A percentile compares a stretch with the other conserved stretches of the same genome.
phyloP scores from a whole-genome alignment of 176 grass and related monocot genomes.

The Aechmea fasciata region DNA sequence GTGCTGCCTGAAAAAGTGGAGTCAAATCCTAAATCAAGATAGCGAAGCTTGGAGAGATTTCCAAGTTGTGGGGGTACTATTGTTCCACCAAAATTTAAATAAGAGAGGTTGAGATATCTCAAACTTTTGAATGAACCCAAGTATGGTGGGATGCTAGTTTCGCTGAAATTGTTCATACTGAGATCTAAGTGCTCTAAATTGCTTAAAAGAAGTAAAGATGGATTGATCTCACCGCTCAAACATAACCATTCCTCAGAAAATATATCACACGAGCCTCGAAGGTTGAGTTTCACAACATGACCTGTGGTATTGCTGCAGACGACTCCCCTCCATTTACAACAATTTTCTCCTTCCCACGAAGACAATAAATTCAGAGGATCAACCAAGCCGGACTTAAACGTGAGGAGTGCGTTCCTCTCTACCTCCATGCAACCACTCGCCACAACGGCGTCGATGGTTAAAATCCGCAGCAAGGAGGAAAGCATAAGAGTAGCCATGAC shows the following conservation, averaged over 20 bases:
- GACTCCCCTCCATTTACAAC: conserved; percentile 19
- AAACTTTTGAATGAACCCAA: conserved; percentile 5
- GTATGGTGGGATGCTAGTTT: conserved; percentile 6
- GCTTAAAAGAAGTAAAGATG: conserved; percentile 6
- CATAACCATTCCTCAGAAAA: neutral
- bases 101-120: neutral
- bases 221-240: conserved; percentile 18
- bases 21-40: neutral
- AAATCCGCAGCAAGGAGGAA: no score
- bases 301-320: conserved; percentile 14
- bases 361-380: neutral
- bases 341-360: conserved; percentile 15
- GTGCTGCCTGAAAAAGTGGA: neutral
- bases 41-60: conserved; percentile 27
- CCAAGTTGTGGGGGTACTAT: conserved; percentile 19
- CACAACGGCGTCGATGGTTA: neutral
- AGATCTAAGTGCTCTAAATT: conserved; percentile 23
- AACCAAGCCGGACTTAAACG: conserved; percentile 10
- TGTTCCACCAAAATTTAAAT: neutral
- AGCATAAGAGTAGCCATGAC: no score
- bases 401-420: conserved; percentile 23
- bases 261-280: neutral
- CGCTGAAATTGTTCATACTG: neutral
- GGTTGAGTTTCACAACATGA: conserved; percentile 17
- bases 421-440: neutral